Evolutionary conservation across 1,284 basidiomycete genomes (phyloP), one percentile per base, ranked within the genome.

Genomic region (Irpex lacteus): DNA sequence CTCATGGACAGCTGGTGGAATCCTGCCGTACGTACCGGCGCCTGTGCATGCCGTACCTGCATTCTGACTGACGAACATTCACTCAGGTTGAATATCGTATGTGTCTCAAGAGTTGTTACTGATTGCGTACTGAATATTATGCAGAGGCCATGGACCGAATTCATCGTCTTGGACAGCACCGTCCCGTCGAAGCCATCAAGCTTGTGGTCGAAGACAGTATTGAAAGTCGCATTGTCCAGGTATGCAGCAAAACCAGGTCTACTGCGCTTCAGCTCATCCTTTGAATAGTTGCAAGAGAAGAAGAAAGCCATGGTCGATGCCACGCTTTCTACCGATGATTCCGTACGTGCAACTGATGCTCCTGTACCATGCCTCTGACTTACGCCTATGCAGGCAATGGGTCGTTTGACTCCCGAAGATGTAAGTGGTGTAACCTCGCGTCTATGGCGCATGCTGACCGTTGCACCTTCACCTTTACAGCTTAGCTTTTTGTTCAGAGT

Each of bases 81-180:
- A 61, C 18, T 6, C 59, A 85, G 82, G 84, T 92, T 63, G 88
- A 90, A 77, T 92, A 82, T 71, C 89, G 89, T 91, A 71, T 74
- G 88, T 80, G 11, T 32, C 40, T 50, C 21, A 37, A 15, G 56
- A 47, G 21, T 47, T n/a, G 56, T 59, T 50, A 47, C 37, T 18
- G 26, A 32, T 38, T 47, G 50, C 65, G 61, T 66, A 63, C 70
- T 70, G 61, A 74, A 44, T 32, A 15, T 38, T 52, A 59, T 67
- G 65, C 82, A 93, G 91, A 98, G 84, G 96, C 96, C 2, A 98
- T 98, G 95, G 96, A 98, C 76, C 91, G 96, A 64, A 96, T 96
- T 65, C 94, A 96, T 77, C 89, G 94, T 67, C 81, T 97, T 40
- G 95, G 95, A 18, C 96, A 98, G 77, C 92, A 90, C 70, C 86